A percentile compares a stretch with the other conserved stretches of the same genome.
Conservation (phyloP, 148 eudicot genomes). For the Tetragonia tetragonoides region DNA sequence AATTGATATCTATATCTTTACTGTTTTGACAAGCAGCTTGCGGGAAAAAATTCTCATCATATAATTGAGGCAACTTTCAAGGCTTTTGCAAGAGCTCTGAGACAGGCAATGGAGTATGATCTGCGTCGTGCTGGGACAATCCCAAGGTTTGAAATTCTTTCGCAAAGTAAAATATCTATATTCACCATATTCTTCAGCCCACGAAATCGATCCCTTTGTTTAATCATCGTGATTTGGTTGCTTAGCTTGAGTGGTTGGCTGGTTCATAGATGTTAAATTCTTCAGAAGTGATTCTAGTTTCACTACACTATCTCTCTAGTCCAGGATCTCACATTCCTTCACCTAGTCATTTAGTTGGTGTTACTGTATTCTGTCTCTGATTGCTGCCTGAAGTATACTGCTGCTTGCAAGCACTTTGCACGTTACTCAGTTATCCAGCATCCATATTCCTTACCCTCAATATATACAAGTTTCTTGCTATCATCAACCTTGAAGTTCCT, state of each 20-base stretch:
- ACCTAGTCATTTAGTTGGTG: neutral
- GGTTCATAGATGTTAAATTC: neutral
- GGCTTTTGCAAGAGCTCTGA: slow-evolving; percentile 98
- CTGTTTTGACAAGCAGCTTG: slow-evolving; percentile 50
- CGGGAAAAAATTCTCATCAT: slow-evolving; percentile 95
- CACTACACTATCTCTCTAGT: neutral
- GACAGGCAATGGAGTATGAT: slow-evolving; percentile 95
- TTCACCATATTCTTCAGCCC: neutral
- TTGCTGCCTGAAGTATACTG: slow-evolving; percentile 6
- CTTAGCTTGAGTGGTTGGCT: neutral
- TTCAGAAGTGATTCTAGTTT: neutral
- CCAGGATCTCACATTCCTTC: neutral
- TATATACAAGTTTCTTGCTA: neutral
- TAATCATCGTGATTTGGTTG: neutral
- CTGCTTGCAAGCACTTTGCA: neutral
- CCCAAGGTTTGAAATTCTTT: slow-evolving; percentile 58
- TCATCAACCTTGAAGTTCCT: neutral
- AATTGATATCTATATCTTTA: neutral
- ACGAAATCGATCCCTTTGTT: neutral
- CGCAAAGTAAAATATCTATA: neutral
- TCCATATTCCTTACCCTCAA: neutral
- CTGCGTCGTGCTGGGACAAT: slow-evolving; percentile 79
- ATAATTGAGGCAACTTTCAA: slow-evolving; percentile 97
- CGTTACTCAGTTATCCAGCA: neutral
- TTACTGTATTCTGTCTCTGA: neutral